Evolutionary conservation across 345 rosid species (phyloP).

Genomic region (Rhodomyrtus tomentosa): DNA sequence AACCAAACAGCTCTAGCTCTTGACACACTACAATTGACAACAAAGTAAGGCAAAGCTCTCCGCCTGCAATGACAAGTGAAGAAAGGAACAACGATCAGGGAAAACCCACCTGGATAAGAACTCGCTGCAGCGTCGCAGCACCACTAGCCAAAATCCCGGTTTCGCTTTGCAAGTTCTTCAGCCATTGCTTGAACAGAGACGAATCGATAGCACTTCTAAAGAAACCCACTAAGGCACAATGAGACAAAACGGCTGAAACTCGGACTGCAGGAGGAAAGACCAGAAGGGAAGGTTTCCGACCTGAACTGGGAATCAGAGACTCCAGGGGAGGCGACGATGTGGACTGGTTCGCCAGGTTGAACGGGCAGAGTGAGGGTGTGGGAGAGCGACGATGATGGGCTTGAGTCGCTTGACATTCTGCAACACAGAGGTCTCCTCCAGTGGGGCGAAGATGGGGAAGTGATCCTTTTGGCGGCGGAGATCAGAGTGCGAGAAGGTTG

Average conservation of each 20-base stretch:
- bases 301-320: conserved; percentile 60
- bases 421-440: not conserved
- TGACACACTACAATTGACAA: not conserved
- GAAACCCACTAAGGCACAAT: not conserved
- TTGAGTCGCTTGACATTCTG: not conserved
- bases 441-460: not conserved
- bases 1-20: not conserved
- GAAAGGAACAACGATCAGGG: not conserved
- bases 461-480: not conserved
- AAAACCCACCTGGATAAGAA: conserved; percentile 53
- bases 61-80: not conserved
- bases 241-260: not conserved
- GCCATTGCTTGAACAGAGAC: conserved; percentile 71
- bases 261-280: not conserved
- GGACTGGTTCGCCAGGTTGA: conserved; percentile 20
- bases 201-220: conserved; percentile 64
- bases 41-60: not conserved
- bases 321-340: conserved; percentile 46
- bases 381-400: not conserved
- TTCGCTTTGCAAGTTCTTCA: conserved; percentile 60
- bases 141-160: conserved; percentile 63
- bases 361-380: conserved; percentile 3
- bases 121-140: conserved; percentile 42
- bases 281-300: conserved; percentile 7
- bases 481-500: not conserved